A percentile compares a stretch with the other conserved stretches of the same genome.
phyloP scores from a whole-genome alignment of 495 filamentous ascomycete genomes.

The Penicillium turbatum region DNA sequence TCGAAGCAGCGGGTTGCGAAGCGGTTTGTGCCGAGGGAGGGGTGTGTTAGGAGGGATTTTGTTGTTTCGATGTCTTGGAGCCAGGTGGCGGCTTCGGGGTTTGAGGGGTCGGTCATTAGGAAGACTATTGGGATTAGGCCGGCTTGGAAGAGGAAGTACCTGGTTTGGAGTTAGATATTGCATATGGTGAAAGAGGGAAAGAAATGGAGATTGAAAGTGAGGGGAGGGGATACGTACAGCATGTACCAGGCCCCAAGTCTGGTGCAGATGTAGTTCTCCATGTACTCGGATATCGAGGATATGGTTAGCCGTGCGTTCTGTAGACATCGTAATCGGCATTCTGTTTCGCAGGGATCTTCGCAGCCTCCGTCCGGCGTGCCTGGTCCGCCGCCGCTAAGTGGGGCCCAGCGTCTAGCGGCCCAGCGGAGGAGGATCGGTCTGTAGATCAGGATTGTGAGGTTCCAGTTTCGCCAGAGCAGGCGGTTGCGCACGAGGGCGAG shows the following conservation, averaged over 20 bases:
- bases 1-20: constrained; percentile 43
- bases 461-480: constrained; percentile 49
- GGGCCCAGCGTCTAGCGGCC: constrained; percentile 42
- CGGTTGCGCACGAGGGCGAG: constrained; percentile 39
- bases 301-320: constrained; percentile 44
- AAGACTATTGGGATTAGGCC: constrained; percentile 48
- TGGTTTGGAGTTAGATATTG: constrained; percentile 10
- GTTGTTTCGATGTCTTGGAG: constrained; percentile 46
- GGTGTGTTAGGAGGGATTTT: constrained; percentile 41
- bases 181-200: no score
- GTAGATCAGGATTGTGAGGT: constrained; percentile 50
- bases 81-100: constrained; percentile 41
- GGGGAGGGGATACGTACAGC: constrained; percentile 34
- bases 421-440: constrained; percentile 50
- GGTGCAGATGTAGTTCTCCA: constrained; percentile 39
- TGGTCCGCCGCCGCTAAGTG: constrained; percentile 20
- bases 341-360: constrained; percentile 41
- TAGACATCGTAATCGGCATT: constrained; percentile 41
- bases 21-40: constrained; percentile 40
- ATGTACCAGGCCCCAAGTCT: constrained; percentile 50
- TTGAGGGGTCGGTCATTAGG: constrained; percentile 46
- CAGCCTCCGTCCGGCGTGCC: constrained; percentile 26
- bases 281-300: constrained; percentile 42
- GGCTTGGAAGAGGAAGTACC: constrained; percentile 54
- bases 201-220: no score